A percentile compares a stretch with the other conserved stretches of the same genome.
Conservation (phyloP, 495 filamentous ascomycete species). For the Schizothecium vesticola region DNA sequence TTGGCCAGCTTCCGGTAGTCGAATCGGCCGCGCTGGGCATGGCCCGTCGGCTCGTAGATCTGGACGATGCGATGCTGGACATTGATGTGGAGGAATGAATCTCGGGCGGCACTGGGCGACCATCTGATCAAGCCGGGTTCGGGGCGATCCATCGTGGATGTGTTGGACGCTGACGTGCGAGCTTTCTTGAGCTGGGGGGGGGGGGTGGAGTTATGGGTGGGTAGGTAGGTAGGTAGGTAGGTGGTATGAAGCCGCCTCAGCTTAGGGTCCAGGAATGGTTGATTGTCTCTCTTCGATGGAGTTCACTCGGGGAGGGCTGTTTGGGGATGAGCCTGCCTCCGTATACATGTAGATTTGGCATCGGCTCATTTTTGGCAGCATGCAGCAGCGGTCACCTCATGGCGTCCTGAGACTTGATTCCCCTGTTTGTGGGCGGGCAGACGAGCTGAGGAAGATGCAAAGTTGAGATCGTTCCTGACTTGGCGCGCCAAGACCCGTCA, state of each 20-base stretch:
- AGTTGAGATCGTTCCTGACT: background rate
- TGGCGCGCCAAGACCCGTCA: background rate
- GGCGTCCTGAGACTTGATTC: background rate
- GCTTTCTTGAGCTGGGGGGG: background rate
- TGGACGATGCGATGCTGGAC: constrained; percentile 71
- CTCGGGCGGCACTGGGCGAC: constrained; percentile 69
- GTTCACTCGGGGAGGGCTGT: background rate
- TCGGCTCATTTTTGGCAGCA: background rate
- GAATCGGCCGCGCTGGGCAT: constrained; percentile 50
- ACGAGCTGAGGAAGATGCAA: background rate
- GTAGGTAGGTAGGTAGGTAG: background rate
- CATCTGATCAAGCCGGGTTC: constrained; percentile 66
- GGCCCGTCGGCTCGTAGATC: constrained; percentile 65
- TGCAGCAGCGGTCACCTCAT: background rate
- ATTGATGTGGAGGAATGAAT: constrained; percentile 78
- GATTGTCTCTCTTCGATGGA: background rate
- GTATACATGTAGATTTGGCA: background rate
- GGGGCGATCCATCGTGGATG: constrained; percentile 43
- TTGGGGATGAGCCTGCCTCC: background rate
- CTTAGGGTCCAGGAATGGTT: background rate
- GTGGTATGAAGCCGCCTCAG: background rate
- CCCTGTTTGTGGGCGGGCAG: background rate
- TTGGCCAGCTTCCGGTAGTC: constrained; percentile 64
- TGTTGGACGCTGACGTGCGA: background rate
- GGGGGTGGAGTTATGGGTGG: background rate